Percentiles rank a stretch among this genome's conserved stretches.
phyloP scores from a whole-genome alignment of 108 stramenopile genomes.

The Licmophora abbreviata region DNA sequence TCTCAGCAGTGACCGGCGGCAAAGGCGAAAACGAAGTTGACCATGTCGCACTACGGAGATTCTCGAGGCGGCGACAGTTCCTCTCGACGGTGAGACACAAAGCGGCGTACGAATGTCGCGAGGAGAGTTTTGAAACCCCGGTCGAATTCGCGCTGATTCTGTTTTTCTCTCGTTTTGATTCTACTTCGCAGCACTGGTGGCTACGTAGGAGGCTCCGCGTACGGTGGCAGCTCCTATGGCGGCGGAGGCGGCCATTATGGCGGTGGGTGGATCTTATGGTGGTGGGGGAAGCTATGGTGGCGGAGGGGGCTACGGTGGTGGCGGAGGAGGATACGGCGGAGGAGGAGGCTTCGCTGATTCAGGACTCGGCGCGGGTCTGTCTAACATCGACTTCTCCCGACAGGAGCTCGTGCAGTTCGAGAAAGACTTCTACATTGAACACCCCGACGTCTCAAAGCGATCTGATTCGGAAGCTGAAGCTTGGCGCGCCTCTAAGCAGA shows the following conservation, averaged over 20 bases:
- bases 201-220: conserved; percentile 6
- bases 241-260: conserved; percentile 41
- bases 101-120: conserved; percentile 1
- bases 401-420: conserved; percentile 87
- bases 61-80: conserved; percentile 4
- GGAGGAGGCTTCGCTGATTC: conserved; percentile 47
- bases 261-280: conserved; percentile 43
- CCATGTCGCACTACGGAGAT: conserved; percentile 5
- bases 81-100: conserved; percentile 5
- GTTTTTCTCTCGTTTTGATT: background rate
- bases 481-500: conserved; percentile 86
- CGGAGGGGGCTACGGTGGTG: conserved; percentile 14
- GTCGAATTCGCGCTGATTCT: background rate
- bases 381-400: conserved; percentile 74
- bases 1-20: too few relatives aligned
- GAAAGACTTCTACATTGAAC: conserved; percentile 99
- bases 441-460: conserved; percentile 91
- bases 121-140: background rate
- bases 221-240: conserved; percentile 29
- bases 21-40: too few relatives aligned
- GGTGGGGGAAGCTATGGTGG: conserved; percentile 18
- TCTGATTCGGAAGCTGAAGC: conserved; percentile 73
- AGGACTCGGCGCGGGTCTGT: conserved; percentile 60
- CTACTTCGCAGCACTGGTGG: conserved; percentile 13
- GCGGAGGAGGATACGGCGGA: conserved; percentile 23